Evolutionary conservation across 768 basidiomycete genomes (phyloP), one percentile per base, ranked within the genome.

Genomic region (Serpula lacrymans): DNA sequence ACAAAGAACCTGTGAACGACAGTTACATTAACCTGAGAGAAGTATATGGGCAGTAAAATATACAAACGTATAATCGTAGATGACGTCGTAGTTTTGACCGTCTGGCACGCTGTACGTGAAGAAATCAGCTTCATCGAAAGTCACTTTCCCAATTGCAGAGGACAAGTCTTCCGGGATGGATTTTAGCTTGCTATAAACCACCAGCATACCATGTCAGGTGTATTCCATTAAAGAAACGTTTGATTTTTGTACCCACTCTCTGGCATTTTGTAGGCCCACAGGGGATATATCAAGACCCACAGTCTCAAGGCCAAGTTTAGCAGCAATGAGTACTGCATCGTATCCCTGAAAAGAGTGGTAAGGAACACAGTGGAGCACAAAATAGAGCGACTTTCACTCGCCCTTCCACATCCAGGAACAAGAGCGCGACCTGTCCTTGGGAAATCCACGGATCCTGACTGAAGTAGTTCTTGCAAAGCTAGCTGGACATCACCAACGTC

Each of bases 1-100:
- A 81, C 80, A 55, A 88, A 87, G 64, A 87, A 85, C 58, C 43
- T 70, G n/a, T n/a, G n/a, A n/a, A n/a, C n/a, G n/a, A n/a, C n/a
- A n/a, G 1, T 80, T 83, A 28, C 27, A 28, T 28, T n/a, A 9
- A 9, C 9, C 27, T 21, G 21, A n/a, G 16, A 26, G 41, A 30
- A 35, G n/a, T n/a, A n/a, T n/a, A n/a, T n/a, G n/a, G n/a, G n/a
- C n/a, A n/a, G n/a, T n/a, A n/a, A n/a, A n/a, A 16, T 5, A n/a
- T 6, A 50, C 49, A 53, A 37, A 70, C 75, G 83, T 84, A 53
- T 82, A 82, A 55, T 86, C 84, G 50, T 78, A 82, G 6, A 82
- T 62, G 11, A 86, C 54, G 45, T 80, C 76, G 48, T 76, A 82
- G 6, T 51, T 54, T 26, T 69, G 62, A 1, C 32, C 41, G 4